Conservation (phyloP, 2,329 filamentous ascomycete species). For the Emericellopsis cladophorae region DNA sequence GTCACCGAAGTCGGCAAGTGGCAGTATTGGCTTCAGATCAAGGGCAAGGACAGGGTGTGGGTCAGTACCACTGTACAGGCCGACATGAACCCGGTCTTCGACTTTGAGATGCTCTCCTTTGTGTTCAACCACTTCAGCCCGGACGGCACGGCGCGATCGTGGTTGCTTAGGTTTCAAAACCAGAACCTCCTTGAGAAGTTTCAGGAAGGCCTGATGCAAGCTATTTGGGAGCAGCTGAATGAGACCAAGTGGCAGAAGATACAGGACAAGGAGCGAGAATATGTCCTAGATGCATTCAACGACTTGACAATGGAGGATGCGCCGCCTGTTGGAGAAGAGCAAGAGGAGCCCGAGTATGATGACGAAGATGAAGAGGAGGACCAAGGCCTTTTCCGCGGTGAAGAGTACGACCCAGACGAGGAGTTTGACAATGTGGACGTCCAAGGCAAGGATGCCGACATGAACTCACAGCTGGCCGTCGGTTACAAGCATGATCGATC, state of each 20-base stretch:
- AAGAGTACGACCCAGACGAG: slow-evolving; percentile 57
- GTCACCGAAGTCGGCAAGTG: slow-evolving; percentile 82
- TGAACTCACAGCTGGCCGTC: slow-evolving; percentile 89
- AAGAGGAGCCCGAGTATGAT: slow-evolving; percentile 43
- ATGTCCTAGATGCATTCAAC: slow-evolving; percentile 89
- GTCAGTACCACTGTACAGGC: slow-evolving; percentile 74
- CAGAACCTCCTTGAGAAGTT: slow-evolving; percentile 71
- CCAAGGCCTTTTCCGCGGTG: slow-evolving; percentile 54
- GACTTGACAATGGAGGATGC: slow-evolving; percentile 86
- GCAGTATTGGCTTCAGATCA: slow-evolving; percentile 92
- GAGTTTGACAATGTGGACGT: slow-evolving; percentile 61
- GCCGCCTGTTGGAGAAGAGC: slow-evolving; percentile 30
- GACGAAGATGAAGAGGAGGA: slow-evolving; percentile 51
- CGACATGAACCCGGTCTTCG: slow-evolving; percentile 96
- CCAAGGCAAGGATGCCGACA: slow-evolving; percentile 56
- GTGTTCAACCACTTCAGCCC: slow-evolving; percentile 95
- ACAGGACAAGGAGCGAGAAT: slow-evolving; percentile 85
- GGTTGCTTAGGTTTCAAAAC: slow-evolving; percentile 86
- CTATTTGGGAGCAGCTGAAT: slow-evolving; percentile 92
- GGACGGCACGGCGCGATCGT: slow-evolving; percentile 86
- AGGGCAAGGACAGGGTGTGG: slow-evolving; percentile 66
- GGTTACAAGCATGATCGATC: slow-evolving; percentile 96
- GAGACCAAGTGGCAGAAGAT: slow-evolving; percentile 88
- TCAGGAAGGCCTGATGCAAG: slow-evolving; percentile 88
- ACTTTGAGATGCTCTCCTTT: slow-evolving; percentile 97